Evolutionary conservation across 1,284 basidiomycete species (phyloP), one percentile per base, ranked within the genome.

Genomic region (Agroathelia rolfsii): DNA sequence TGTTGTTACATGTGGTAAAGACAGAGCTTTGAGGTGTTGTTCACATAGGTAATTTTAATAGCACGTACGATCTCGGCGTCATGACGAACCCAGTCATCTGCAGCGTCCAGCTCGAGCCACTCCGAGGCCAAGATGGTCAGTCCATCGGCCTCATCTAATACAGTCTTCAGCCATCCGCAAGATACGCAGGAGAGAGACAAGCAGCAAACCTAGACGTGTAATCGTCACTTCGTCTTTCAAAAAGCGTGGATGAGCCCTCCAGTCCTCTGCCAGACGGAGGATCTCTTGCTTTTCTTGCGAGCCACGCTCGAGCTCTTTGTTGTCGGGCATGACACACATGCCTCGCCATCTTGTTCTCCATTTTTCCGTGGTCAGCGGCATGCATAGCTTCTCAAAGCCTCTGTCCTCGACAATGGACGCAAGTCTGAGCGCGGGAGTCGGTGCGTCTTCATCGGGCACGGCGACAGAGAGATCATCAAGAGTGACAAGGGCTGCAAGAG

Each of bases 41-140:
- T 25, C 28, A 32, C 29, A 26, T 21, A 31, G 26, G n/a, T 26
- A 38, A 37, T 24, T 30, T 28, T 41, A 10, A 35, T 29, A 32
- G 37, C 26, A 66, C 80, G 55, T 54, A 90, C 89, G 37, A 95
- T 81, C 60, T 96, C 95, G 32, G 90, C 84, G 51, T 99, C 95
- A 47, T 94, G 86, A 28, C 95, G 76, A 38, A 98, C 83, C 63
- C 93, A 93, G 50, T 93, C 88, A 56, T 96, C 92, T 1, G 72
- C 63, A 8, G 89, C 81, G 59, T 99, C 95, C 24, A 98, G 68
- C 55, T 96, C 89, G 8, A 99, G 67, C 95, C 95, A 99, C 38
- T 88, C 85, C 10, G 90, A 89, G 6, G 84, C 69, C 48, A 95
- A 69, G 3, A 70, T 82, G 12, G 86, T 72, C 14, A 88, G 64